Base-by-base conservation (phyloP, 2,329 filamentous ascomycete species). In the Microsporum audouinii region DNA sequence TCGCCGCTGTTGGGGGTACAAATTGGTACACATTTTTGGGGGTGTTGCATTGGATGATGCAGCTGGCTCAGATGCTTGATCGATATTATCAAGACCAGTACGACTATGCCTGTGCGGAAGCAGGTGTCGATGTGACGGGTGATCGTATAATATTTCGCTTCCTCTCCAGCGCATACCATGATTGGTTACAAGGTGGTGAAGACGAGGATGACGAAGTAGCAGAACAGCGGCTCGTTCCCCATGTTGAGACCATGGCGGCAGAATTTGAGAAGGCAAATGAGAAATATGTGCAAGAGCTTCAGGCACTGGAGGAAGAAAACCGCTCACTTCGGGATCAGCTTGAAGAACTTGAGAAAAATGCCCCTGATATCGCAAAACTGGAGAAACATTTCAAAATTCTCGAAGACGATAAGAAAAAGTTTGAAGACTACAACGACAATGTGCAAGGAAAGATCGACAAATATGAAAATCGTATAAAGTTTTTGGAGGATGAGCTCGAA, bases 21-120 rank as follows among this genome's bases (percentile, higher is more conserved):
- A 97, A 97, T 71, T 99, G 94, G 94, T 88, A 88, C 64, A 94
- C 90, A 0, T 97, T 99, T 69, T 79, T 99, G 10, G 94, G 91
- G 0, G 79, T 99, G 72, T 80, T 99, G 58, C 91, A 99, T 76
- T 99, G 94, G 94, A 92, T 99, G 85, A 96, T 99, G 92, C 91
- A 97, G 74, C 79, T 99, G 58, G 89, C 90, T 3, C 87, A 92
- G 67, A 95, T 97, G 87, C 84, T 97, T 70, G 91, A 97, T 64
- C 83, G 88, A 27, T 97, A 91, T 70, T 79, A 84, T 1, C 74
- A 78, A 60, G 87, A 91, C 62, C 84, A 85, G 55, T 99, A 96
- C 72, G 91, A 96, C 66, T 88, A 96, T 59, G 91, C 91, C 0
- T 96, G 91, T 71, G 81, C 88, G 47, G 92, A 96, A 68, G 87